Evolutionary conservation across 2,329 filamentous ascomycete species (phyloP).

Genomic region (Coniochaeta sp.): DNA sequence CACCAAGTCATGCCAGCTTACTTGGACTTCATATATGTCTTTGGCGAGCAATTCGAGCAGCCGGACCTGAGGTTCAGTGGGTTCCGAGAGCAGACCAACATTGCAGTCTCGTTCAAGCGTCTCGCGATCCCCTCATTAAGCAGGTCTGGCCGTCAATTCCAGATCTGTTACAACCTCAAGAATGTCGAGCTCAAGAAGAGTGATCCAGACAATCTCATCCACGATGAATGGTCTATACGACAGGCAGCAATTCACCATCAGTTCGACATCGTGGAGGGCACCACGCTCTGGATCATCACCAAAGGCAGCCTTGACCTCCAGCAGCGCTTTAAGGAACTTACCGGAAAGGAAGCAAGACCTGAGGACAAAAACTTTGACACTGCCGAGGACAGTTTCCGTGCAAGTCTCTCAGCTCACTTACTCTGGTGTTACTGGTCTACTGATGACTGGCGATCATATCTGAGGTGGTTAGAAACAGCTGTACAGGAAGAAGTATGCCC

Average conservation of each 20-base stretch:
- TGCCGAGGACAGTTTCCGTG: conserved; percentile 22
- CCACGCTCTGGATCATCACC: conserved; percentile 31
- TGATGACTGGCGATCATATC: conserved; percentile 33
- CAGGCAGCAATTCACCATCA: conserved; percentile 30
- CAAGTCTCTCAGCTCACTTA: conserved; percentile 26
- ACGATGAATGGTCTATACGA: conserved; percentile 24
- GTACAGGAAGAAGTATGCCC: conserved; percentile 8
- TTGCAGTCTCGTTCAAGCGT: conserved; percentile 9
- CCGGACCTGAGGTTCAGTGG: conserved; percentile 25
- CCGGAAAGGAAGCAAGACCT: conserved; percentile 16
- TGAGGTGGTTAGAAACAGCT: conserved; percentile 26
- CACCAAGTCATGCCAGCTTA: conserved; percentile 32
- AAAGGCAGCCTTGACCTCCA: conserved; percentile 23
- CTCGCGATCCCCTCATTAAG: conserved; percentile 15
- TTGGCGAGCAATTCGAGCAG: conserved; percentile 21
- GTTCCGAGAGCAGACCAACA: conserved; percentile 23
- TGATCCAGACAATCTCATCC: neutral
- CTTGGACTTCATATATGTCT: conserved; percentile 29
- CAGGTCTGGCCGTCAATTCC: conserved; percentile 25
- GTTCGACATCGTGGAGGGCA: conserved; percentile 26
- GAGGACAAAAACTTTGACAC: conserved; percentile 24
- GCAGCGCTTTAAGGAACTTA: conserved; percentile 21
- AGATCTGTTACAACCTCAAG: conserved; percentile 13
- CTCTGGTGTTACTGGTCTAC: conserved; percentile 30
- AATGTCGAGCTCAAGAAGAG: neutral